A percentile compares a stretch with the other conserved stretches of the same genome.
Conservation (phyloP, 331 rosid genomes). For the Quercus tomentella region DNA sequence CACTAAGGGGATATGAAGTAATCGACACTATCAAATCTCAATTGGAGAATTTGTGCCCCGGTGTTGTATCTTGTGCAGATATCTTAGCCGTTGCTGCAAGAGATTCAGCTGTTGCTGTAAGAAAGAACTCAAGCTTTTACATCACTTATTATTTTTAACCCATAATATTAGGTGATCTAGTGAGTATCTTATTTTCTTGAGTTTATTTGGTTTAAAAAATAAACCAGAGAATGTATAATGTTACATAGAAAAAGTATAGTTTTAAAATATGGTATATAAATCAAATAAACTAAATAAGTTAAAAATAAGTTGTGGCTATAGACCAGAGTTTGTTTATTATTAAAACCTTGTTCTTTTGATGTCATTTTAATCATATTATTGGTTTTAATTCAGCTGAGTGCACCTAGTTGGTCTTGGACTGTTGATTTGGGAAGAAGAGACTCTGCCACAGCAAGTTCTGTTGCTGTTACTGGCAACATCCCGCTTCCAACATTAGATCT, state of each 20-base stretch:
- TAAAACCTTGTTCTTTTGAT: background rate
- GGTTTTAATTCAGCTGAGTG: conserved; percentile 40
- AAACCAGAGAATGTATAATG: no score
- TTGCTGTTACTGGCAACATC: conserved; percentile 43
- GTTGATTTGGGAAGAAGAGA: conserved; percentile 75
- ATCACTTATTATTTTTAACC: background rate
- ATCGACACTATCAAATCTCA: conserved; percentile 52
- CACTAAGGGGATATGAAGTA: conserved; percentile 60
- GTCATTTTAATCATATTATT: no score
- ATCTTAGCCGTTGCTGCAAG: conserved; percentile 60
- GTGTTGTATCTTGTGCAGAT: conserved; percentile 77
- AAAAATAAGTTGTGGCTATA: no score
- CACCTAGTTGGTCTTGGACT: conserved; percentile 41
- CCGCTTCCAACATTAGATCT: conserved; percentile 48
- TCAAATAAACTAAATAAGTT: no score
- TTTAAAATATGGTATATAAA: no score
- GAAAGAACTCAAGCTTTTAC: background rate
- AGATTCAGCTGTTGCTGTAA: conserved; percentile 68
- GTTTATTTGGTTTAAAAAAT: background rate
- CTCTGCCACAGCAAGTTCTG: conserved; percentile 56
- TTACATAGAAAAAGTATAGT: no score
- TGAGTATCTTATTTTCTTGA: no score
- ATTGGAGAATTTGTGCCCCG: conserved; percentile 50
- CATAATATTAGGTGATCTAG: background rate
- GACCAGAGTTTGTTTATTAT: no score